Evolutionary conservation across 176 grass and related monocot species (phyloP), one percentile per base, ranked within the genome.

Genomic region (Oryza glumipatula): DNA sequence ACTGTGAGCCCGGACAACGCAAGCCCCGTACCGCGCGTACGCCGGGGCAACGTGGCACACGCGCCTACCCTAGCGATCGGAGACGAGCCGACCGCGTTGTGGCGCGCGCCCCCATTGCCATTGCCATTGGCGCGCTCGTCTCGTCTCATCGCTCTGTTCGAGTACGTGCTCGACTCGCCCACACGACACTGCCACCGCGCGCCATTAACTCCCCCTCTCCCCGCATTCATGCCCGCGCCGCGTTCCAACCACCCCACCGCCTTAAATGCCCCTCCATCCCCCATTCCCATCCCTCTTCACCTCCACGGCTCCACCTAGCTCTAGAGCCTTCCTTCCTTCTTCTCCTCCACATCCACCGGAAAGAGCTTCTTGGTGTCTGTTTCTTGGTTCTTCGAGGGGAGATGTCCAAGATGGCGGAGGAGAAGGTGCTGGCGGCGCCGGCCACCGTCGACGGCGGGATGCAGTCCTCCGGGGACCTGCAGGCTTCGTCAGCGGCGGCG

Each of bases 401-500:
- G 72, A 82, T 82, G 58, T 86, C 67, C 23, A 73, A 92, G 88
- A 92, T 89, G 89, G 86, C 83, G 4, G 94, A 89, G 67, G 82
- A 88, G 74, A 86, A 90, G 76, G 88, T 81, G 58, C 76, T 64
- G 67, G 64, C 75, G 65, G 70, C 32, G 22, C 39, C 80, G 70
- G 77, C 64, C 1, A 38, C 13, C 11, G 70, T 16, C 39, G 58
- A 77, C 22, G 63, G 47, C 46, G 61, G 9, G 49, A 33, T 72
- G 46, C 78, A 11, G 14, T 6, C 39, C 38, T 48, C 39, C 2
- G 76, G 45, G 7, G 81, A 80, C 44, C 24, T 16, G 49, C 47
- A 28, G 45, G 39, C 67, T 2, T 36, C 35, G 2, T 47, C 58
- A 43, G 56, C 49, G 2, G 80, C 83, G 71, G 82, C 68, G 9